Base-by-base conservation (phyloP, 306 rosid genomes). In the Canavalia ensiformis region DNA sequence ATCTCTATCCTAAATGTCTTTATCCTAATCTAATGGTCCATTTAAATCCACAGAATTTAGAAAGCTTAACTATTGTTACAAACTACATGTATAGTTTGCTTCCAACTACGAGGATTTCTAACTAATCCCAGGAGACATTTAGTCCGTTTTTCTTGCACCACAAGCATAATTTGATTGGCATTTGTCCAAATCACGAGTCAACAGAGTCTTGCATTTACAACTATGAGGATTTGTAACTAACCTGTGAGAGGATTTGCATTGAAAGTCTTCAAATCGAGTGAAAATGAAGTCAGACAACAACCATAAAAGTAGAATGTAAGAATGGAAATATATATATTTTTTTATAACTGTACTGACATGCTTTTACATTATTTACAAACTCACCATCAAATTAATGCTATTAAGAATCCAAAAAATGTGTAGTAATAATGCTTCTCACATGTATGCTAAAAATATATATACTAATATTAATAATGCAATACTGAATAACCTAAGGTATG, bases 361-460 rank as follows among this genome's bases (percentile, higher is more conserved):
- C 13, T 71, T 45, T 33, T 31, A 80, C 58, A 46, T 72, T 77
- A 86, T 76, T 42, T 86, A 90, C 90, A 89, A 81, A 45, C 88
- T 77, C 82, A 46, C 35, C 4, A 77, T 76, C 30, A 70, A 50
- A 79, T 63, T 18, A 84, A 78, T 42, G 79, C 65, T 78, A 51
- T 12, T 6, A 62, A 83, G 29, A 69, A 70, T 46, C 66, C 30
- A 33, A 76, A 84, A 81, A 86, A 72, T 33, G 73, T 77, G 69
- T 74, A 76, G 75, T 56, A 67, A 58, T 72, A 46, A 73, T 64
- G 74, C 82, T 76, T 73, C 86, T 84, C 29, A 46, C 1, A 59
- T 7, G 81, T 56, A 68, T 74, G 68, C 46, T 30, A 54, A 50
- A 47, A 60, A 67, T 54, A 64, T 35, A 54, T 81, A 64, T 65